Base-by-base conservation (phyloP, 257 asterid species). In the Schizonepeta tenuifolia region DNA sequence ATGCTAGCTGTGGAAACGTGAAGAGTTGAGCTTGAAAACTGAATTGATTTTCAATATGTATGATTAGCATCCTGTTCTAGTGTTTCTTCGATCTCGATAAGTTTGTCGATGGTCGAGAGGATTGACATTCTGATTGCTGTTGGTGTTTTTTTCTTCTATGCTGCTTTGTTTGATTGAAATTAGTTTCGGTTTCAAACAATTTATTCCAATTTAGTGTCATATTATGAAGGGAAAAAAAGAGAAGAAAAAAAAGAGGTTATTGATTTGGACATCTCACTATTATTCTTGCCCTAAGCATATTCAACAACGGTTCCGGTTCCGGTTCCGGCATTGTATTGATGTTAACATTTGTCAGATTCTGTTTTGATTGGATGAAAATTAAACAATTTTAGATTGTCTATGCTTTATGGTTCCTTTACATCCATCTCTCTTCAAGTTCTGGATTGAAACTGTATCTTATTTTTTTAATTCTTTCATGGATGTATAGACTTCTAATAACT, bases 1-100 rank as follows among this genome's bases (percentile, higher is more conserved):
- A 2, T n/a, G 53, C 20, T n/a, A 55, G 35, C 10, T 55, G 31
- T 73, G 61, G 61, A 36, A 46, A 38, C 41, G n/a, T 51, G 33
- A 63, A 43, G 17, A 44, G 31, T 17, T 46, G 74, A 67, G 61
- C 55, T 67, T 60, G 28, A 18, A 51, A 46, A 7, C 12, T 21
- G 67, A 51, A 61, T 43, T n/a, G 28, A 17, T 35, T 66, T 59
- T 40, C 67, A 35, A 3, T 38, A 2, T 4, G 33, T 28, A 36
- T 51, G 7, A 56, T 60, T 77, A 13, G 31, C 7, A 36, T 57
- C 11, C 17, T 50, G 21, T 58, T 22, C 46, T 50, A 4, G 35
- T n/a, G n/a, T 60, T 67, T 68, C 68, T 22, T 51, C 20, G 46
- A 17, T 47, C 17, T 59, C 36, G 36, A 38, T 75, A 24, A 36